Evolutionary conservation across 2,329 filamentous ascomycete species (phyloP), one percentile per base, ranked within the genome.

Genomic region (Alternaria brassicae): DNA sequence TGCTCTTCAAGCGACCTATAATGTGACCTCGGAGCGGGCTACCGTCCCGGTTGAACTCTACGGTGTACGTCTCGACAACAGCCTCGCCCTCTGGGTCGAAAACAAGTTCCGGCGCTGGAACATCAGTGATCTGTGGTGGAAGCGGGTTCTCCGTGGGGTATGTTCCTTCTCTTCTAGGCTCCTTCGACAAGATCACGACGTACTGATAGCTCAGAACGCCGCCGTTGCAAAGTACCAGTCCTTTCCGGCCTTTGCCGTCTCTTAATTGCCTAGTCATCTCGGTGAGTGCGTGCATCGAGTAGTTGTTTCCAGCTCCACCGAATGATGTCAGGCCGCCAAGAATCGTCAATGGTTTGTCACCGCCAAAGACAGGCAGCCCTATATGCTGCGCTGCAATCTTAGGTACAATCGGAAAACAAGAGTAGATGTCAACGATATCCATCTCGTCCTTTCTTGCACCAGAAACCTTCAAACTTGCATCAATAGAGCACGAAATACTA

Each of bases 271-370:
- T 79, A 79, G 68, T 69, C 69, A 76, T 73, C 36, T 72, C 73
- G 6, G 74, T 77, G 40, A 79, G 53, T 23, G 76, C 87, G 77
- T 91, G 88, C 83, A 90, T 86, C 0, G 86, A 88, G 60, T 91
- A 91, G 54, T 90, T 90, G 62, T 91, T 91, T 0, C 88, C 88
- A 6, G 89, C 88, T 0, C 88, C 89, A 0, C 89, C 88, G 58
- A 91, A 91, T 1, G 84, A 88, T 4, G 88, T 90, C 53, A 91
- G 68, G 0, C 88, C 88, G 0, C 88, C 88, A 0, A 91, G 79
- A 0, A 90, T 73, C 0, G 86, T 89, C 19, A 89, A 81, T 0
- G 85, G 82, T 61, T 85, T 88, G 4, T 62, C 12, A 12, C 66
- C 63, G 1, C 79, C 72, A 0, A 73, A 73, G 0, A 85, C 77